Evolutionary conservation across 768 basidiomycete species (phyloP).

Genomic region (Lactarius deliciosus): DNA sequence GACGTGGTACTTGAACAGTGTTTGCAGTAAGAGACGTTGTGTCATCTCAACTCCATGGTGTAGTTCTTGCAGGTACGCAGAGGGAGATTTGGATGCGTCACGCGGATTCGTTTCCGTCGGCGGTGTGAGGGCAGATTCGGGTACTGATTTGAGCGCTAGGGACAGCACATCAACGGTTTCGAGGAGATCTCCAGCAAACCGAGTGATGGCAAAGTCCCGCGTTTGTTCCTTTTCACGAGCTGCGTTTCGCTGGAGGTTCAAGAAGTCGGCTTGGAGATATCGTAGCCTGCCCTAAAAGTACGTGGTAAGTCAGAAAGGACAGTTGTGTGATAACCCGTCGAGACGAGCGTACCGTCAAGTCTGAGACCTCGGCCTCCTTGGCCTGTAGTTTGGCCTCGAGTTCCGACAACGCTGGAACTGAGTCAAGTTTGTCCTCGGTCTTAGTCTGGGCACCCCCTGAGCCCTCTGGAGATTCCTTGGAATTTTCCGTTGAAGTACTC

Average conservation of each 20-base stretch:
- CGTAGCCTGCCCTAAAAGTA: conserved; percentile 72
- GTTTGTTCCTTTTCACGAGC: conserved; percentile 90
- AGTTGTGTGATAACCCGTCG: conserved; percentile 1
- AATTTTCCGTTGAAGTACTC: conserved; percentile 46
- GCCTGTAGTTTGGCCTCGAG: conserved; percentile 62
- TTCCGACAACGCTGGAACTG: conserved; percentile 35
- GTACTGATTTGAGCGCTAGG: conserved; percentile 81
- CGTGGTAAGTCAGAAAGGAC: conserved; percentile 24
- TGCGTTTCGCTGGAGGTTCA: conserved; percentile 91
- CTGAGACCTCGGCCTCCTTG: conserved; percentile 79
- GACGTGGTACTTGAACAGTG: conserved; percentile 88
- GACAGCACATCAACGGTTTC: conserved; percentile 89
- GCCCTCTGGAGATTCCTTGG: conserved; percentile 32
- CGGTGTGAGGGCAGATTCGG: conserved; percentile 45
- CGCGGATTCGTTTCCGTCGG: conserved; percentile 20
- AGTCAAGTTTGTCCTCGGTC: conserved; percentile 27
- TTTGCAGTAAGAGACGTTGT: conserved; percentile 84
- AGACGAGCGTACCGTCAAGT: conserved; percentile 65
- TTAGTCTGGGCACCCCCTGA: conserved; percentile 36
- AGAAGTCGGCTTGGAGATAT: conserved; percentile 92
- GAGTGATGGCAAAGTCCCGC: conserved; percentile 88
- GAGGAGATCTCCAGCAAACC: conserved; percentile 86
- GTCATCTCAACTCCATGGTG: conserved; percentile 90
- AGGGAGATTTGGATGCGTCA: conserved; percentile 49
- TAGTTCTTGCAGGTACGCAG: conserved; percentile 64